Conservation (phyloP, 805 yeast genomes). For the Nakazawaea pomicola region DNA sequence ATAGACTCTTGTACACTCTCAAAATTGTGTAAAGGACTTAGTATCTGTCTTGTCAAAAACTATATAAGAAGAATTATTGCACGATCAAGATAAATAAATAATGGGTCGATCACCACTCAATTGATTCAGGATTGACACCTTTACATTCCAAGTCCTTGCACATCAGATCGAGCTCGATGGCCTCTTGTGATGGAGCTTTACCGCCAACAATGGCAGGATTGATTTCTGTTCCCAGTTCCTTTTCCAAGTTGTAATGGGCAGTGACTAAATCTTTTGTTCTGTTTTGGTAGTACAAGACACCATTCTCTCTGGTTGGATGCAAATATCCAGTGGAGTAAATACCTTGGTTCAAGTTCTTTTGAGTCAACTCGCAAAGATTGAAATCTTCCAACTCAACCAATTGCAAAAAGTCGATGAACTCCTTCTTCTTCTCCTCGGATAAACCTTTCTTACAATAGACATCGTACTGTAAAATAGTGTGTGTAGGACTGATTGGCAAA, state of each 20-base stretch:
- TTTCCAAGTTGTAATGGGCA: conserved; percentile 43
- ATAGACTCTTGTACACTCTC: conserved; percentile 8
- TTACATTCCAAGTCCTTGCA: conserved; percentile 48
- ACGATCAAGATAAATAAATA: not conserved
- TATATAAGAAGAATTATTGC: not conserved
- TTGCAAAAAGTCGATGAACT: conserved; percentile 59
- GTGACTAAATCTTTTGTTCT: conserved; percentile 55
- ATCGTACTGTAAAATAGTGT: conserved; percentile 55
- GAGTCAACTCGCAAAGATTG: conserved; percentile 54
- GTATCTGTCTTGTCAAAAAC: not conserved
- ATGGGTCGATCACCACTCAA: conserved; percentile 13
- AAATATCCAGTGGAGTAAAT: conserved; percentile 53
- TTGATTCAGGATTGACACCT: conserved; percentile 31
- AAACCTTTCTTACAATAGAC: conserved; percentile 58
- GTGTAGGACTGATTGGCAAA: conserved; percentile 47
- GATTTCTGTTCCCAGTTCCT: conserved; percentile 37
- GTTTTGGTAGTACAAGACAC: conserved; percentile 53
- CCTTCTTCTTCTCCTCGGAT: conserved; percentile 46
- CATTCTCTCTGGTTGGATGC: conserved; percentile 55
- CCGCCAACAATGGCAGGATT: conserved; percentile 49
- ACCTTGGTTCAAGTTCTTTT: conserved; percentile 57
- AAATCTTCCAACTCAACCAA: conserved; percentile 59
- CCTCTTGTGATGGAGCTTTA: conserved; percentile 33
- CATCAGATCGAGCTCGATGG: conserved; percentile 44
- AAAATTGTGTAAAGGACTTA: not conserved